Percentiles rank a stretch among this genome's conserved stretches.
Conservation (phyloP, 495 filamentous ascomycete species). For the Penicillium dipodomyicola region DNA sequence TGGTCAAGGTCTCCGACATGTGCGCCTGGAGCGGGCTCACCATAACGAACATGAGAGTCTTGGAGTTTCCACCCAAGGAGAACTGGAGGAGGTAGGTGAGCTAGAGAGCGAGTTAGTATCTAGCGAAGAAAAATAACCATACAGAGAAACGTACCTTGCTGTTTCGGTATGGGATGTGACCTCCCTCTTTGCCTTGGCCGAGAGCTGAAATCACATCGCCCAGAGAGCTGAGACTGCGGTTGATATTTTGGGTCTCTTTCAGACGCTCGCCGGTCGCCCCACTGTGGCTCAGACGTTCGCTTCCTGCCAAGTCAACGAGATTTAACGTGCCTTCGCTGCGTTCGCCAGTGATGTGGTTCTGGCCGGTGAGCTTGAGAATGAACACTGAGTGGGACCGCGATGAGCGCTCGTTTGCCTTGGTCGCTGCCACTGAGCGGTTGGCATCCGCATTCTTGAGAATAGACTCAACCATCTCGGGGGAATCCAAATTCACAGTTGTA, state of each 20-base stretch:
- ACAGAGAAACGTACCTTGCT: slow-evolving; percentile 65
- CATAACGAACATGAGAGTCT: slow-evolving; percentile 99
- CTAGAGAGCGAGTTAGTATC: slow-evolving; percentile 37
- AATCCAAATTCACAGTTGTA: slow-evolving; percentile 74
- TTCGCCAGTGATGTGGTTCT: slow-evolving; percentile 77
- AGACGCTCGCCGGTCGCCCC: slow-evolving; percentile 79
- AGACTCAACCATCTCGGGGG: slow-evolving; percentile 69
- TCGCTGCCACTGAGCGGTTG: slow-evolving; percentile 91
- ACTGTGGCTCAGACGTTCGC: slow-evolving; percentile 83
- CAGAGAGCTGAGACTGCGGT: slow-evolving; percentile 84
- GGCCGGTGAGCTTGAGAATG: slow-evolving; percentile 83
- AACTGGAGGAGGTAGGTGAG: slow-evolving; percentile 95
- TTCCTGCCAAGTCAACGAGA: slow-evolving; percentile 92
- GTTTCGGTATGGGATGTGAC: slow-evolving; percentile 91
- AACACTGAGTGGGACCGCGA: slow-evolving; percentile 96
- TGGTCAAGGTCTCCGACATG: slow-evolving; percentile 88
- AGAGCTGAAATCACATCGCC: slow-evolving; percentile 93
- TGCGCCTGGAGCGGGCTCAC: slow-evolving; percentile 89
- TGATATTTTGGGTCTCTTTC: slow-evolving; percentile 96
- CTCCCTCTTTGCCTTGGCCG: slow-evolving; percentile 79
- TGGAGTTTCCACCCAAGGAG: slow-evolving; percentile 89
- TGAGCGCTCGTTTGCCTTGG: slow-evolving; percentile 91
- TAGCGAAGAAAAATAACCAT: neutral
- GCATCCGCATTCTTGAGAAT: slow-evolving; percentile 75
- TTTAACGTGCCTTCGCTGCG: slow-evolving; percentile 91